These are phyloP conservation scores for Phaffomyces thermotolerans DNA, from an alignment of 805 yeast species.

Conservation along the genomic window DNA sequence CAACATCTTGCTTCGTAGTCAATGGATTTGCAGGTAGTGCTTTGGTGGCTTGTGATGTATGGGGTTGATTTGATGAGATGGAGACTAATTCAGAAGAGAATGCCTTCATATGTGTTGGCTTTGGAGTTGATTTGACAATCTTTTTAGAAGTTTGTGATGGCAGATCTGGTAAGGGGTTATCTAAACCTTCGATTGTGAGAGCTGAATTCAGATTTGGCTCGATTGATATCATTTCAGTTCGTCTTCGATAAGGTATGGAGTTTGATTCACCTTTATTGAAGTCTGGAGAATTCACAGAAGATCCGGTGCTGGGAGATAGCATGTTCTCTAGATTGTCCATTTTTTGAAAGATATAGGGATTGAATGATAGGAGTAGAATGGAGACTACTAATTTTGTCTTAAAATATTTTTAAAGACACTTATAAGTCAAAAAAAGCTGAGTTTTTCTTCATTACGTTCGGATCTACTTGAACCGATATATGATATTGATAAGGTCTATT, in stretches of 20 bases:
- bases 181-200: too few species aligned
- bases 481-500: background rate
- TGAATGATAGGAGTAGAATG: too few species aligned
- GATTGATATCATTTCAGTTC: background rate
- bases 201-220: too few species aligned
- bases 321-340: background rate
- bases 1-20: constrained; percentile 46
- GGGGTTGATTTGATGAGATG: constrained; percentile 1
- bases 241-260: background rate
- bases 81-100: constrained; percentile 5
- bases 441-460: background rate
- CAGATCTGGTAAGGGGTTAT: too few species aligned
- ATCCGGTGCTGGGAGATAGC: too few species aligned
- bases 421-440: too few species aligned
- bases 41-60: constrained; percentile 20
- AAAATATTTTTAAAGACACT: too few species aligned
- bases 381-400: too few species aligned
- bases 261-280: background rate
- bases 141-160: background rate
- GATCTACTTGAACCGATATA: background rate
- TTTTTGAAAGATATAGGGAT: too few species aligned
- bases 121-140: constrained; percentile 8
- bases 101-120: constrained; percentile 1
- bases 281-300: too few species aligned
- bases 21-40: constrained; percentile 45